Percentiles rank a stretch among this genome's conserved stretches.
These are phyloP conservation scores for Paulownia fortunei DNA, from an alignment of 257 asterid species.

Conservation along the genomic window DNA sequence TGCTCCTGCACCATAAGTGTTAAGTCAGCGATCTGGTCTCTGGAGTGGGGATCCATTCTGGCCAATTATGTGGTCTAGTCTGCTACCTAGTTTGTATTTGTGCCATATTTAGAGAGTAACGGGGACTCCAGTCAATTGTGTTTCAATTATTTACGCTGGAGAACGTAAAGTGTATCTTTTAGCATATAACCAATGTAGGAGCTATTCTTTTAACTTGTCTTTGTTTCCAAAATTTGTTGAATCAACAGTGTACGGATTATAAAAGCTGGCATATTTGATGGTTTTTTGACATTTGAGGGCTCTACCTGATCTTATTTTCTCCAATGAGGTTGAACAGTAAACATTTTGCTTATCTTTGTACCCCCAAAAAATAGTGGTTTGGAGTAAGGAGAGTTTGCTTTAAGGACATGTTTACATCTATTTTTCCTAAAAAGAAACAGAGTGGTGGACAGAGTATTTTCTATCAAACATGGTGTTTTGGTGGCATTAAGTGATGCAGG, in stretches of 20 bases:
- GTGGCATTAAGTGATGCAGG: neutral
- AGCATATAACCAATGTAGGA: neutral
- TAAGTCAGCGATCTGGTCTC: neutral
- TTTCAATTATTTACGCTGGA: conserved; percentile 1
- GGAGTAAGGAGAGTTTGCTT: neutral
- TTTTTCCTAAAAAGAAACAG: neutral
- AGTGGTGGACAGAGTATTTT: neutral
- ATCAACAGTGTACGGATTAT: neutral
- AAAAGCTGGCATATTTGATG: neutral
- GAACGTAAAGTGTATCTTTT: neutral
- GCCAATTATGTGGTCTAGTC: neutral
- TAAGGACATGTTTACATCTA: neutral
- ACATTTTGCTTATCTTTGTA: neutral
- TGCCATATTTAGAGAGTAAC: neutral
- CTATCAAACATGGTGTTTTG: neutral
- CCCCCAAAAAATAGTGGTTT: neutral
- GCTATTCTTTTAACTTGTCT: too few relatives aligned
- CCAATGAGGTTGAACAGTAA: neutral
- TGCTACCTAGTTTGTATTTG: neutral
- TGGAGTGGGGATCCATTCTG: neutral
- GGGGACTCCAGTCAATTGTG: neutral
- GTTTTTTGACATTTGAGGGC: neutral
- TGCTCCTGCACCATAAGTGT: neutral
- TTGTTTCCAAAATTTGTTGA: neutral
- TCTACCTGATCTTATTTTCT: neutral